Percentiles rank a stretch among this genome's conserved stretches.
Conservation (phyloP, 805 yeast genomes). For the Saturnispora hagleri region DNA sequence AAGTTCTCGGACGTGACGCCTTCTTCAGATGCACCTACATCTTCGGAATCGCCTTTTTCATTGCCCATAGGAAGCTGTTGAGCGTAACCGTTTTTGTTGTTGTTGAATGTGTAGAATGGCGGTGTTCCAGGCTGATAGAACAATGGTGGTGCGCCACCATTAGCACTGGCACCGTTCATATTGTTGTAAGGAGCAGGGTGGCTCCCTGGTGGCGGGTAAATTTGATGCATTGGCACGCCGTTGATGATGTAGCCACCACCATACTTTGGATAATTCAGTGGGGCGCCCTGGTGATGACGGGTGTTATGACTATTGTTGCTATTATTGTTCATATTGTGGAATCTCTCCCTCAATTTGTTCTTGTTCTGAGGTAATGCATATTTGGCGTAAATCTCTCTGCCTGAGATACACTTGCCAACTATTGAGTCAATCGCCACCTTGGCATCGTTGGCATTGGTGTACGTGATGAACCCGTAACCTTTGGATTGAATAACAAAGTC, state of each 20-base stretch:
- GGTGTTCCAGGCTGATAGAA: background rate
- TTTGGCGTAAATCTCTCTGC: constrained; percentile 39
- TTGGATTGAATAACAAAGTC: constrained; percentile 20
- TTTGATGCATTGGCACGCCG: constrained; percentile 4
- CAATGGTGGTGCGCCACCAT: background rate
- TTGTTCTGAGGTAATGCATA: constrained; percentile 38
- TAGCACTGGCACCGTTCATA: background rate
- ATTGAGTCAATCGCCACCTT: constrained; percentile 44
- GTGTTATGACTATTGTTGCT: constrained; percentile 3
- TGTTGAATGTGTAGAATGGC: background rate
- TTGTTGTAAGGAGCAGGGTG: background rate
- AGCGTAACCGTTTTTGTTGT: background rate
- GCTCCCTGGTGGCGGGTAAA: background rate
- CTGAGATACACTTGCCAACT: constrained; percentile 24
- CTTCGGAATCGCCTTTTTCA: background rate
- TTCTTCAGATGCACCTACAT: background rate
- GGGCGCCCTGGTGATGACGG: constrained; percentile 1
- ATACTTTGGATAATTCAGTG: constrained; percentile 1
- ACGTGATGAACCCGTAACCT: constrained; percentile 44
- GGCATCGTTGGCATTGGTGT: constrained; percentile 53
- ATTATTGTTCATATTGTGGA: background rate
- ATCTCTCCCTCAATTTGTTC: constrained; percentile 9
- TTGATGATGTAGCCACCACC: constrained; percentile 1
- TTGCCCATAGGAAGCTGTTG: background rate
- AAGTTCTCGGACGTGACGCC: background rate